These are phyloP conservation scores for Fusarium humuli DNA, from an alignment of 2,329 filamentous ascomycete genomes.

Conservation along the genomic window DNA sequence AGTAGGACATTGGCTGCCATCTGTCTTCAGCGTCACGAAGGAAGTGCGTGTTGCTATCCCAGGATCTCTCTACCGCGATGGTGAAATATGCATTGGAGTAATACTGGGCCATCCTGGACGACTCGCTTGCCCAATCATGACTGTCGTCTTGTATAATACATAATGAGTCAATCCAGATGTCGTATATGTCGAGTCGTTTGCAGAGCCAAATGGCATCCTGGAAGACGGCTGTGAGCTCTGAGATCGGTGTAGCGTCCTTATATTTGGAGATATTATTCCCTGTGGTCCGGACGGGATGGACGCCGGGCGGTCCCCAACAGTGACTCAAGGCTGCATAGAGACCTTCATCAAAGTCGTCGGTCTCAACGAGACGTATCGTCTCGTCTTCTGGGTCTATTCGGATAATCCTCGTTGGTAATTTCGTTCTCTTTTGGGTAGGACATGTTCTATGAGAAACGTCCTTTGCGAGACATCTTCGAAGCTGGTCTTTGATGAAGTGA, in stretches of 20 bases:
- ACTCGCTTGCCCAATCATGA: neutral
- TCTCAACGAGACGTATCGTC: neutral
- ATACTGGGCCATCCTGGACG: neutral
- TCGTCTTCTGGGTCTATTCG: neutral
- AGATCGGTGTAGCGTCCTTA: neutral
- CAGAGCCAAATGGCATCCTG: neutral
- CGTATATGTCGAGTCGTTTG: neutral
- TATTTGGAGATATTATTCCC: neutral
- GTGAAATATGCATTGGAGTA: neutral
- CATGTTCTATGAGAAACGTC: neutral
- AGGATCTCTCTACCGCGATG: neutral
- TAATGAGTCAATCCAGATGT: neutral
- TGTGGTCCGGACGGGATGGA: neutral
- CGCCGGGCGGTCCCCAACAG: neutral
- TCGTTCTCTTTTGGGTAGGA: neutral
- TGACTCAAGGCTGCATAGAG: neutral
- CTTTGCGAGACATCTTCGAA: rapidly evolving
- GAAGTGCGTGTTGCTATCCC: neutral
- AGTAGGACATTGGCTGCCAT: neutral
- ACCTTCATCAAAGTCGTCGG: neutral
- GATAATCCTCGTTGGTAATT: neutral
- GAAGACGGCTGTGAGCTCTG: neutral
- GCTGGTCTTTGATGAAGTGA: neutral
- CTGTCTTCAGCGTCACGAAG: neutral
- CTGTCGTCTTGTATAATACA: neutral